Evolutionary conservation across 2,329 filamentous ascomycete genomes (phyloP), one percentile per base, ranked within the genome.

Genomic region (Epicoccum nigrum): DNA sequence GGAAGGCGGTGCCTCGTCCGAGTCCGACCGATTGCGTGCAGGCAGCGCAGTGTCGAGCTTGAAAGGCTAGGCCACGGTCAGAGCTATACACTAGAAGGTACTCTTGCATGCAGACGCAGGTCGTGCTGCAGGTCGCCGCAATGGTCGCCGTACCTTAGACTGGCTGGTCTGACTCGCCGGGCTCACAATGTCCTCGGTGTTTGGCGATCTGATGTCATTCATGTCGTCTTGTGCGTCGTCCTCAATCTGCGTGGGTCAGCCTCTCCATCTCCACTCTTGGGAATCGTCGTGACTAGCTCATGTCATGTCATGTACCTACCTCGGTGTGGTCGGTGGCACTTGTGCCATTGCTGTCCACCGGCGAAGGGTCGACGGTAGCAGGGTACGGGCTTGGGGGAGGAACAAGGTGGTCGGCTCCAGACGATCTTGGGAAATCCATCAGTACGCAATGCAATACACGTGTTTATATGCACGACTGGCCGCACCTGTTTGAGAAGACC

Each of bases 341-440:
- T 19, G 90, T 94, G 52, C 89, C 89, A 69, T 89, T 92, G 31
- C 90, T 94, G 42, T 91, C 92, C 19, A 93, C 89, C 7, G 90
- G 90, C 15, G 90, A 93, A 8, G 90, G 90, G 32, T 90, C 89
- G 45, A 92, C 87, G 59, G 55, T 87, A 81, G 74, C 85, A 82
- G 69, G 83, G 73, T 78, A 87, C 23, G 77, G 79, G 56, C 76
- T 79, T 13, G 74, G 72, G 30, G 76, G 77, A 32, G 77, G 78
- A 35, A 75, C 68, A 43, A 81, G 73, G 60, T 77, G 76, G 64
- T 79, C 77, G 50, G 68, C 64, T 75, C 79, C 69, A 49, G 76
- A 77, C 44, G 77, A 74, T 63, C 77, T 76, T 63, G 42, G 59
- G 35, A 57, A 59, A 44, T 61, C 58, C 68, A 70, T 72, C 65